Evolutionary conservation across 192 early-diverging fungal species (phyloP).

Genomic region (Podila epicladia): DNA sequence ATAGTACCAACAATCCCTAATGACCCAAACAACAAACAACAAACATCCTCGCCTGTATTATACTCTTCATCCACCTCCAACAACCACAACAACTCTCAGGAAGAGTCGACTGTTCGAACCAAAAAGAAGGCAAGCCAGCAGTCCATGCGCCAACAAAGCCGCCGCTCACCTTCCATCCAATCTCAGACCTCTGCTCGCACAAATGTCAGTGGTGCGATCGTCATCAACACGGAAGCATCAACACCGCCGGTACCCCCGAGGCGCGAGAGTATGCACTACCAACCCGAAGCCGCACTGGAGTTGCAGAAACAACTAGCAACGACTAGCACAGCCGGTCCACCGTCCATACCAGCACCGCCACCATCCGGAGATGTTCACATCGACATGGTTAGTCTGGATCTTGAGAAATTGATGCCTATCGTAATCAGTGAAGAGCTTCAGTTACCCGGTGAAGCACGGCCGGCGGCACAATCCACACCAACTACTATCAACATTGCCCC

Average conservation of each 20-base stretch:
- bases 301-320: neutral
- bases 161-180: neutral
- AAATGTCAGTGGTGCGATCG: neutral
- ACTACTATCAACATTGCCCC: neutral
- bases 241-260: neutral
- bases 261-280: conserved; percentile 2
- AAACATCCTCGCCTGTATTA: neutral
- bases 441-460: neutral
- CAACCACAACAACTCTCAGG: neutral
- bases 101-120: neutral
- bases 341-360: neutral
- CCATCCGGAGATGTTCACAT: conserved; percentile 14
- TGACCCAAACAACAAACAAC: neutral
- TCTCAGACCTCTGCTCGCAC: neutral
- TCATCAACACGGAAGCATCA: neutral
- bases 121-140: neutral
- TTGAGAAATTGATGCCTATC: conserved; percentile 20
- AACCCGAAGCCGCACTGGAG: neutral
- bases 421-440: conserved; percentile 27
- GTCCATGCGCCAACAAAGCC: too few relatives aligned
- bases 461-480: neutral
- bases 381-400: conserved; percentile 19
- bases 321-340: neutral
- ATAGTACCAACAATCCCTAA: neutral
- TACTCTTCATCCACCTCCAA: neutral